phyloP scores from a whole-genome alignment of 441 rosid genomes.

The Cnidoscolus chayamansa region DNA sequence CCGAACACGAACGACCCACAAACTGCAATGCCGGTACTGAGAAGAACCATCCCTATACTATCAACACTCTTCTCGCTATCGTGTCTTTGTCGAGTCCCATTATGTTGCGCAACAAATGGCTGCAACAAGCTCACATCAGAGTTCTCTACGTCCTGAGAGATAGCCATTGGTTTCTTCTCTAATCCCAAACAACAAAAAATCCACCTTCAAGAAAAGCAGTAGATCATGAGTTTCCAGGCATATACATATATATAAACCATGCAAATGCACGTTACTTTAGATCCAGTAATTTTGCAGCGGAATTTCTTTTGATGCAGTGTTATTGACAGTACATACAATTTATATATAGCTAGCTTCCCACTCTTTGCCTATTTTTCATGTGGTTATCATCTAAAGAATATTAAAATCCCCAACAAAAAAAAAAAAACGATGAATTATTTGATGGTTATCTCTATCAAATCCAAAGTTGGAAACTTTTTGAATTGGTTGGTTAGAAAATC shows the following conservation, averaged over 20 bases:
- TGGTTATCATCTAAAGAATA: not conserved
- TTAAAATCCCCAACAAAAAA: not conserved
- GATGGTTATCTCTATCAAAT: not conserved
- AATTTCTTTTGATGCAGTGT: not conserved
- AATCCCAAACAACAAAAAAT: not conserved
- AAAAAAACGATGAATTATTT: too few species aligned
- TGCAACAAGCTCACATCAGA: constrained; percentile 18
- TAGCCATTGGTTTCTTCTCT: constrained; percentile 27
- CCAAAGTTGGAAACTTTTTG: not conserved
- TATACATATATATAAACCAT: not conserved
- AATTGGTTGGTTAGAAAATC: not conserved
- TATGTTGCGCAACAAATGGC: constrained; percentile 38
- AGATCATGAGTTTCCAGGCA: not conserved
- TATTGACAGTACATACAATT: not conserved
- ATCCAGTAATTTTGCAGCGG: not conserved
- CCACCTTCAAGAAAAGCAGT: not conserved
- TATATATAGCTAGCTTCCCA: not conserved
- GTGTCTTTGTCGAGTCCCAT: constrained; percentile 22
- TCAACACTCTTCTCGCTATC: constrained; percentile 17
- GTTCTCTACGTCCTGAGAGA: constrained; percentile 26
- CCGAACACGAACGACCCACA: constrained; percentile 64
- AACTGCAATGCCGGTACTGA: constrained; percentile 56
- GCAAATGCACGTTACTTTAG: not conserved
- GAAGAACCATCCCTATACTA: constrained; percentile 42
- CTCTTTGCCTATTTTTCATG: not conserved